Evolutionary conservation across 2,329 filamentous ascomycete species (phyloP).

Genomic region (Emergomyces africanus): DNA sequence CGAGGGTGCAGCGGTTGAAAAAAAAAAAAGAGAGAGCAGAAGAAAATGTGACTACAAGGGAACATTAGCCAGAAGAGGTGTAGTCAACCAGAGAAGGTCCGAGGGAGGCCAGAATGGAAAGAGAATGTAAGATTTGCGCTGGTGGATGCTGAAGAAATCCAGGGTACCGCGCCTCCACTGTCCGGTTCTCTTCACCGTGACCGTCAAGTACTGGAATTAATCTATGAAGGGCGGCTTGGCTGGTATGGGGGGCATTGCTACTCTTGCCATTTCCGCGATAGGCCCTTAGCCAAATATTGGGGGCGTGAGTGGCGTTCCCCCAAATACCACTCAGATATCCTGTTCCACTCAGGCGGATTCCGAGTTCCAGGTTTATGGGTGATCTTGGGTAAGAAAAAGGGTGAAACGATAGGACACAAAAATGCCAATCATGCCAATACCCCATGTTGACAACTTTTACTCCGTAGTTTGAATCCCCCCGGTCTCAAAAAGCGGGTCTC

Average conservation of each 20-base stretch:
- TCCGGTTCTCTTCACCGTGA: background rate
- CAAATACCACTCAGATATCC: background rate
- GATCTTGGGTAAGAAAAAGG: background rate
- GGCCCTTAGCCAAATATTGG: background rate
- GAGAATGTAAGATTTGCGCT: background rate
- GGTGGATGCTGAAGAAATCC: background rate
- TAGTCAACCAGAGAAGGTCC: background rate
- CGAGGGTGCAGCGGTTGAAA: background rate
- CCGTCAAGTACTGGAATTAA: background rate
- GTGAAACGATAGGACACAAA: background rate
- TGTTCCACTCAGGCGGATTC: constrained; percentile 3
- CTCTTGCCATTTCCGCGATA: background rate
- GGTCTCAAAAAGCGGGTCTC: background rate
- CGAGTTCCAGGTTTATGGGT: constrained; percentile 1
- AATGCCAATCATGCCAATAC: background rate
- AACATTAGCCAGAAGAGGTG: background rate
- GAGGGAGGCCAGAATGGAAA: background rate
- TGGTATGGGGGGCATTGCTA: background rate
- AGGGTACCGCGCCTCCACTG: background rate
- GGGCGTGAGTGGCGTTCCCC: constrained; percentile 1
- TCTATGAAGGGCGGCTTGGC: background rate
- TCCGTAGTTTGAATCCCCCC: background rate
- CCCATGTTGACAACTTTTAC: background rate
- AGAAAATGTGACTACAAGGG: background rate
- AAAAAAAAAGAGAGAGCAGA: background rate